phyloP scores from a whole-genome alignment of 805 yeast species.

The Danielia oregonensis region DNA sequence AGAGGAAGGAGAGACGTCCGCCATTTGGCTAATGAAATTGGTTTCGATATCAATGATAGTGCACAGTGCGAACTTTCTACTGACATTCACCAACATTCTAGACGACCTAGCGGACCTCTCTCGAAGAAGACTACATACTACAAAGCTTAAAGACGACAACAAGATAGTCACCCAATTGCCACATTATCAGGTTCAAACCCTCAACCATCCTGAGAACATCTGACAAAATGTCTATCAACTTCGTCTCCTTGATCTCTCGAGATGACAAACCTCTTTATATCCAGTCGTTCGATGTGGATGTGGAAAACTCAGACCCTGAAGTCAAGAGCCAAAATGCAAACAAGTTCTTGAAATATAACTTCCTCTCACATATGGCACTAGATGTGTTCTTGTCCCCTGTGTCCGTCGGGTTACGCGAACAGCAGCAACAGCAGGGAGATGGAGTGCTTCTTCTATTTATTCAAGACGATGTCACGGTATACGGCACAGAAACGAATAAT shows the following conservation, averaged over 20 bases:
- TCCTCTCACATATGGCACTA: slow-evolving; percentile 71
- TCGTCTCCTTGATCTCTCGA: slow-evolving; percentile 56
- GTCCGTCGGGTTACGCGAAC: slow-evolving; percentile 36
- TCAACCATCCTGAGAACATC: too few relatives aligned
- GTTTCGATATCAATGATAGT: not conserved
- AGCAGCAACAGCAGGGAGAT: slow-evolving; percentile 29
- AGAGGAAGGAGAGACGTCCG: slow-evolving; percentile 25
- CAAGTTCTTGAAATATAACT: slow-evolving; percentile 57
- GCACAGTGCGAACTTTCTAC: not conserved
- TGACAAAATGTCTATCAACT: too few relatives aligned
- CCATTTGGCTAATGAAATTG: slow-evolving; percentile 6
- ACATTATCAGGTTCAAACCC: too few relatives aligned
- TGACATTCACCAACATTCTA: too few relatives aligned
- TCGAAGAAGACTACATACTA: too few relatives aligned
- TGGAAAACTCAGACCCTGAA: slow-evolving; percentile 1
- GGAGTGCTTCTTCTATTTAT: slow-evolving; percentile 52
- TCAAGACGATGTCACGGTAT: slow-evolving; percentile 64
- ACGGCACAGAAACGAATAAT: slow-evolving; percentile 65
- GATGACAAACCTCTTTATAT: slow-evolving; percentile 59
- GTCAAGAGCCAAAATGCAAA: slow-evolving; percentile 27
- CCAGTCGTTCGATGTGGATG: slow-evolving; percentile 41
- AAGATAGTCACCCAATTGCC: too few relatives aligned
- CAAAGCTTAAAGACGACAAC: too few relatives aligned
- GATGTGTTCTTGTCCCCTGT: slow-evolving; percentile 61
- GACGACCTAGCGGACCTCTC: not conserved